phyloP scores from a whole-genome alignment of 176 grass and related monocot genomes.

The Hyparrhenia diplandra region DNA sequence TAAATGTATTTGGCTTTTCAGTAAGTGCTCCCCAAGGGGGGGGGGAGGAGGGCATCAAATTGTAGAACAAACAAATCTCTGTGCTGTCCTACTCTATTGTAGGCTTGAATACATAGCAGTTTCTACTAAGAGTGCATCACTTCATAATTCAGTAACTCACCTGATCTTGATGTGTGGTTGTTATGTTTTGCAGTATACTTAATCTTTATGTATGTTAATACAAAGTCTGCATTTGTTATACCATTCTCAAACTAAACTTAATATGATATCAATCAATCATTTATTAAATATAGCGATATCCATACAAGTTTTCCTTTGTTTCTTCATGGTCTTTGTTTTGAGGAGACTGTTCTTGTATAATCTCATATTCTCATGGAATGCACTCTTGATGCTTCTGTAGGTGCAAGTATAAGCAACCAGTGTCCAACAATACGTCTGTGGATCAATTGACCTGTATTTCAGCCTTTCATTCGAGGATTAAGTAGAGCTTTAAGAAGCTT shows the following conservation, averaged over 20 bases:
- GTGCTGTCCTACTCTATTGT: neutral
- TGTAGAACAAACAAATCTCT: neutral
- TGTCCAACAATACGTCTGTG: neutral
- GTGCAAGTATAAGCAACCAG: neutral
- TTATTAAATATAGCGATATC: neutral
- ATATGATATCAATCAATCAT: neutral
- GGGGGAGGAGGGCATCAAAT: neutral
- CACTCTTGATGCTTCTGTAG: neutral
- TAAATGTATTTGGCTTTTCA: neutral
- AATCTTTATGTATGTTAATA: neutral
- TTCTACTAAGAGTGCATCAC: neutral
- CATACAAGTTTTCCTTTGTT: neutral
- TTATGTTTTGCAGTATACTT: neutral
- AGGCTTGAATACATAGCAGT: neutral
- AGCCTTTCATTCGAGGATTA: neutral
- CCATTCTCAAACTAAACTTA: neutral
- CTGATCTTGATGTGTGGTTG: neutral
- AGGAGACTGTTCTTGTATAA: neutral
- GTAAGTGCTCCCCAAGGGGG: neutral
- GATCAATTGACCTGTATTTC: conserved; percentile 5
- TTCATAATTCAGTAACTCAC: neutral
- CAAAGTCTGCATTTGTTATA: neutral
- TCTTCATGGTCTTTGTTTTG: neutral
- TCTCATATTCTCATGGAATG: neutral
- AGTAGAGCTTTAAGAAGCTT: conserved; percentile 12